These are phyloP conservation scores for Themeda triandra DNA, from an alignment of 176 grass and related monocot genomes.

Conservation along the genomic window DNA sequence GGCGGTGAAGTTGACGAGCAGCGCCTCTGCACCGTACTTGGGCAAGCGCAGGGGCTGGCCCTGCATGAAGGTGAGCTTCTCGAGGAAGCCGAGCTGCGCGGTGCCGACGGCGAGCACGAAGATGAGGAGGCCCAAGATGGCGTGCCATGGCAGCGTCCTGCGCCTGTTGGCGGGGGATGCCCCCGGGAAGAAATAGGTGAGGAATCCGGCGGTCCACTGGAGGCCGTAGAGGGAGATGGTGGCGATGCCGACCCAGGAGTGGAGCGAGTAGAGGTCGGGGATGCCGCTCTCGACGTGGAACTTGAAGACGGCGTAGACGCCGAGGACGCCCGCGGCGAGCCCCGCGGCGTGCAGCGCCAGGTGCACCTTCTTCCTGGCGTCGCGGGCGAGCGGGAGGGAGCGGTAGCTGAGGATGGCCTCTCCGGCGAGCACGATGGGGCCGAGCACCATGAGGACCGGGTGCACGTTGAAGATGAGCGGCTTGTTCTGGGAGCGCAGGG, in stretches of 20 bases:
- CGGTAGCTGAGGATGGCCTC: conserved; percentile 80
- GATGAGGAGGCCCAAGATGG: conserved; percentile 47
- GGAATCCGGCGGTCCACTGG: conserved; percentile 69
- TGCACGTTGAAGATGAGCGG: conserved; percentile 82
- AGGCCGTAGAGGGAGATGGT: conserved; percentile 57
- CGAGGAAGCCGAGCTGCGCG: conserved; percentile 65
- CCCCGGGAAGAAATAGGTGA: conserved; percentile 73
- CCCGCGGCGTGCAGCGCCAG: conserved; percentile 56
- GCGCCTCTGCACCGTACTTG: conserved; percentile 54
- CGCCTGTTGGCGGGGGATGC: conserved; percentile 15
- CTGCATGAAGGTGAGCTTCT: conserved; percentile 92
- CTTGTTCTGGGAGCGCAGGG: conserved; percentile 54
- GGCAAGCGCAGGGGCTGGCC: not conserved
- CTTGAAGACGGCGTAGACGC: conserved; percentile 74
- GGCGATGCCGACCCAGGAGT: conserved; percentile 70
- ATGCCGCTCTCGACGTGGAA: conserved; percentile 68
- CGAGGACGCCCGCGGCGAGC: conserved; percentile 38
- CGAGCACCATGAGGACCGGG: conserved; percentile 75
- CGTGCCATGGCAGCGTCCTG: conserved; percentile 61
- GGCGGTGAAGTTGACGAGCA: conserved; percentile 75
- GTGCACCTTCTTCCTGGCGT: conserved; percentile 56
- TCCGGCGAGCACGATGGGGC: conserved; percentile 62
- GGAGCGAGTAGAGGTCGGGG: conserved; percentile 78
- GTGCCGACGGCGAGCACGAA: conserved; percentile 57
- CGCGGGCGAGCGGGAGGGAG: conserved; percentile 37